These are phyloP conservation scores for Scedosporium apiospermum DNA, from an alignment of 2,329 filamentous ascomycete genomes.

Conservation along the genomic window DNA sequence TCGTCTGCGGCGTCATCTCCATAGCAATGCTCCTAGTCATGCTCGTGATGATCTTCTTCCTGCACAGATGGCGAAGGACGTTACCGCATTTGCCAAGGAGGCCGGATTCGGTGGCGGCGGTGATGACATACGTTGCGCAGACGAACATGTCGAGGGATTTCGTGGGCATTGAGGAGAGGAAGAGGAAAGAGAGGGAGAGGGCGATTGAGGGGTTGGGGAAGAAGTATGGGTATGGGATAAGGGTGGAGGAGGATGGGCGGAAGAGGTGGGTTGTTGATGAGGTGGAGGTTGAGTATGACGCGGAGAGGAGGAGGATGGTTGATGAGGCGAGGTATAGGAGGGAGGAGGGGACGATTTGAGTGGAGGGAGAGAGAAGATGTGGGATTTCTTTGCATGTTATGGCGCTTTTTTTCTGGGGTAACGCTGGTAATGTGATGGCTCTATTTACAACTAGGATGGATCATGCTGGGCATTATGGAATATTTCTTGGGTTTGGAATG, in stretches of 20 bases:
- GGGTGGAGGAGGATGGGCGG: conserved; percentile 9
- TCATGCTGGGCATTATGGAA: no score
- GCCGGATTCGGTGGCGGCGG: conserved; percentile 14
- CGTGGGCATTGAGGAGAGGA: conserved; percentile 8
- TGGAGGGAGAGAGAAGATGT: not conserved
- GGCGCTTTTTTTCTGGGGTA: not conserved
- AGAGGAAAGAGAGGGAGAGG: conserved; percentile 9
- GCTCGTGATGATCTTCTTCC: conserved; percentile 11
- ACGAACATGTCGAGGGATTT: conserved; percentile 14
- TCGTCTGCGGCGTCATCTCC: conserved; percentile 11
- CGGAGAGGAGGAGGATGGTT: not conserved
- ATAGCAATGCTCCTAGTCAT: conserved; percentile 10
- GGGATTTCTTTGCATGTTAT: not conserved
- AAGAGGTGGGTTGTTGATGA: conserved; percentile 13
- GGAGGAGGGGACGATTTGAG: not conserved
- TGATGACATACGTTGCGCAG: conserved; percentile 16
- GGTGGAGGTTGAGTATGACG: conserved; percentile 4
- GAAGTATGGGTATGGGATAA: conserved; percentile 12
- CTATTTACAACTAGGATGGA: no score
- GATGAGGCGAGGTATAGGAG: not conserved
- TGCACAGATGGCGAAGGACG: conserved; percentile 12
- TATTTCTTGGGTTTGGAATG: no score
- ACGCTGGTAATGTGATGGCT: not conserved
- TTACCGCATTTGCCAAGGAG: conserved; percentile 14
- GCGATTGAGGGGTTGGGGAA: conserved; percentile 11